Evolutionary conservation across 2,329 filamentous ascomycete species (phyloP).

Genomic region (Keithomyces neogunnii): DNA sequence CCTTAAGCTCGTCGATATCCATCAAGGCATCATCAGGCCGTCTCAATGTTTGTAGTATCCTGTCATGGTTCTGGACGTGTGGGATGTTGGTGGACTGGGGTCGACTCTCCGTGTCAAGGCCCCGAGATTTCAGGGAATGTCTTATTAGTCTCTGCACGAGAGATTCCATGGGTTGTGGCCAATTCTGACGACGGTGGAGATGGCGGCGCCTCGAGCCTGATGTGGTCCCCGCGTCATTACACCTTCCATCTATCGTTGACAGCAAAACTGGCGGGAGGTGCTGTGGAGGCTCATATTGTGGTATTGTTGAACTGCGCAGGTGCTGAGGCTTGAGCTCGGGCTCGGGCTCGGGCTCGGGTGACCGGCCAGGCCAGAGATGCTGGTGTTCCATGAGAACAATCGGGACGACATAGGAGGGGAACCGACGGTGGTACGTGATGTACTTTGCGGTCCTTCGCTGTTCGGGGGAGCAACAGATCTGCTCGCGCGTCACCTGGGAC

Average conservation of each 20-base stretch:
- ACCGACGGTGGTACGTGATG: background rate
- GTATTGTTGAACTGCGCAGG: background rate
- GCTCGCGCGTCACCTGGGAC: background rate
- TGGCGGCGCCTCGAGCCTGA: background rate
- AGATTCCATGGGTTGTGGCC: constrained; percentile 8
- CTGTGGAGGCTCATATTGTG: background rate
- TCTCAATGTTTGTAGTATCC: background rate
- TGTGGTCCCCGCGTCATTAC: background rate
- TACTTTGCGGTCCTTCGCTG: background rate
- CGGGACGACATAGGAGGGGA: background rate
- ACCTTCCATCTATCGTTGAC: background rate
- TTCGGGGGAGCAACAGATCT: background rate
- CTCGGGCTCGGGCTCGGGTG: background rate
- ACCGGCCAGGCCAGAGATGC: background rate
- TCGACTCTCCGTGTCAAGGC: background rate
- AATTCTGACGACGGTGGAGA: background rate
- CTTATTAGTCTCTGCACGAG: constrained; percentile 1
- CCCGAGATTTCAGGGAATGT: constrained; percentile 2
- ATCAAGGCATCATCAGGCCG: background rate
- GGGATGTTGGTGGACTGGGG: background rate
- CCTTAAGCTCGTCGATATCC: background rate
- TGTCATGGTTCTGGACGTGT: background rate
- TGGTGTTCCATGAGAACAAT: background rate
- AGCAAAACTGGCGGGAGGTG: background rate
- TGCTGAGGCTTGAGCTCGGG: too few relatives aligned